phyloP scores from a whole-genome alignment of 164 flowering plant genomes.

The Tetrastigma voinierianum region DNA sequence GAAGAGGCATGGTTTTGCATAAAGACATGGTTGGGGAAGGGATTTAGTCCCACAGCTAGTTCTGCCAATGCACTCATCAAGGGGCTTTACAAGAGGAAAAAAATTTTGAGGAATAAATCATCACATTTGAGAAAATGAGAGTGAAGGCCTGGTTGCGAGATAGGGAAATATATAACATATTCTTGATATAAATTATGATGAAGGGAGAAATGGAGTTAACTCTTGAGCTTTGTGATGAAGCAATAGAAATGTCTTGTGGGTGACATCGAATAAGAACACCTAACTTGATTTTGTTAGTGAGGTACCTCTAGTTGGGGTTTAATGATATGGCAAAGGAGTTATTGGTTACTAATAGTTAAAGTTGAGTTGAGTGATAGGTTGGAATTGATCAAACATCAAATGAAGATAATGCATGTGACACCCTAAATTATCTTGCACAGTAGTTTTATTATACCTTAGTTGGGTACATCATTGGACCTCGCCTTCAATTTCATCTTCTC shows the following conservation, averaged over 20 bases:
- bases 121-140: conserved; percentile 66
- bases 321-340: no score
- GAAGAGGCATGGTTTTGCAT: conserved; percentile 69
- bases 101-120: conserved; percentile 53
- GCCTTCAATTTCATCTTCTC: no score
- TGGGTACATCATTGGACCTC: no score
- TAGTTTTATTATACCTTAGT: no score
- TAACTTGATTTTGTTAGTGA: background rate
- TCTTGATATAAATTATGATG: conserved; percentile 47
- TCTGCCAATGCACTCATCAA: conserved; percentile 53
- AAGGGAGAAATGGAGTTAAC: conserved; percentile 46
- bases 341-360: no score
- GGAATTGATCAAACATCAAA: no score
- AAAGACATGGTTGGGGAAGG: conserved; percentile 53
- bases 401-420: no score
- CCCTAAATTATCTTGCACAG: no score
- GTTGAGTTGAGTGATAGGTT: no score
- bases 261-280: conserved; percentile 5
- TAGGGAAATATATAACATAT: conserved; percentile 38
- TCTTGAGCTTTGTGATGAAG: conserved; percentile 61
- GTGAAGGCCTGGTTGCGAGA: conserved; percentile 44
- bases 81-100: conserved; percentile 53
- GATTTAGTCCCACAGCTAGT: conserved; percentile 37
- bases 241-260: conserved; percentile 41
- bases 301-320: no score